Evolutionary conservation across 139 green algal species (phyloP), one percentile per base, ranked within the genome.

Genomic region (Chlamydomonas asymmetrica): DNA sequence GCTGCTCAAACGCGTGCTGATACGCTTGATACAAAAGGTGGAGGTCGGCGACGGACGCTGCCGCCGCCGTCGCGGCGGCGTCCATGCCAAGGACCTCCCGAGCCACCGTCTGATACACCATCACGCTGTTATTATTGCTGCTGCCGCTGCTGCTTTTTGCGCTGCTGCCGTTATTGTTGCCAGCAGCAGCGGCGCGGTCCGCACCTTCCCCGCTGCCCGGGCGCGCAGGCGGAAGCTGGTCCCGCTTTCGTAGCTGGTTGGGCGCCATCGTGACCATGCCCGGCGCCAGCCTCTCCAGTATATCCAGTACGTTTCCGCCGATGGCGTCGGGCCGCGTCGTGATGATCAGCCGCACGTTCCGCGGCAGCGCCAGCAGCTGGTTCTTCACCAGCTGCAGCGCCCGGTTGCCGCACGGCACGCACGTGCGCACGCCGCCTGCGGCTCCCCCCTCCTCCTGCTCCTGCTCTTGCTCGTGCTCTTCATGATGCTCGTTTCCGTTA

Each of bases 341-440:
- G n/a, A 39, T 25, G 27, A 75, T 39, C 18, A 75, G 40, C 4
- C 68, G 52, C 20, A 75, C 68, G 37, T 31, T 20, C 37, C 8
- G 5, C 27, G 68, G 68, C 52, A 75, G 68, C 54, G 45, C 37
- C 39, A 39, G 56, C 49, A 75, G 54, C 54, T 66, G 54, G 68
- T 75, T 52, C 54, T 66, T 52, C 68, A 75, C 39, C 68, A 75
- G 68, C 68, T 75, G 68, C 16, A 75, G 68, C 20, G 66, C 68
- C 68, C 65, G 64, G 68, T 74, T 74, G 35, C 63, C 63, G 32
- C 59, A 41, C 1, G 32, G 32, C 23, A 20, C 40, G 32, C 32
- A 34, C 23, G 40, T 2, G 8, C 32, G 1, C 32, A 18, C 16
- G 59, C 23, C 5, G 31, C n/a, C n/a, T n/a, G n/a, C n/a, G n/a